A percentile compares a stretch with the other conserved stretches of the same genome.
Conservation (phyloP, 75 land plant genomes). For the Cupressus sempervirens region DNA sequence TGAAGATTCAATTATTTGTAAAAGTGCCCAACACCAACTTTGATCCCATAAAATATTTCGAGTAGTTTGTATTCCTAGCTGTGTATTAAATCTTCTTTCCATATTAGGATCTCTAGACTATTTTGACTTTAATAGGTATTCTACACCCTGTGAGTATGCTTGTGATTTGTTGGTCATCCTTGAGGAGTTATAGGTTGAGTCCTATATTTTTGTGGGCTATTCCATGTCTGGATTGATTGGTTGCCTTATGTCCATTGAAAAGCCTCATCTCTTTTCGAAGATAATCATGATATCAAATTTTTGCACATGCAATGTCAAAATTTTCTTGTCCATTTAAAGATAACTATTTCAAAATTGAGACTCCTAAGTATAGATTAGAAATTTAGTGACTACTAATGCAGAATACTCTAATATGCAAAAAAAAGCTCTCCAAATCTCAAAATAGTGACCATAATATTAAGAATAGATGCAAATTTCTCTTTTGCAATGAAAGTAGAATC, state of each 20-base stretch:
- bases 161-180: slow-evolving; percentile 82
- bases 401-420: neutral
- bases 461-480: too few species aligned
- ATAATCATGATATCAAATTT: slow-evolving; percentile 41
- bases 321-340: too few species aligned
- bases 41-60: too few species aligned
- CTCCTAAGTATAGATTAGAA: neutral
- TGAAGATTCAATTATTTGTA: too few species aligned
- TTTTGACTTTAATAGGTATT: slow-evolving; percentile 85
- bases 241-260: slow-evolving; percentile 67
- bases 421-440: neutral
- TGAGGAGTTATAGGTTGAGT: slow-evolving; percentile 56
- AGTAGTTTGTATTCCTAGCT: too few species aligned
- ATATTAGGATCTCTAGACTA: slow-evolving; percentile 46
- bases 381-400: neutral
- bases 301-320: too few species aligned
- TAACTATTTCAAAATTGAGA: neutral
- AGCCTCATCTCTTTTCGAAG: slow-evolving; percentile 84
- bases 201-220: slow-evolving; percentile 85
- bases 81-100: too few species aligned
- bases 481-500: too few species aligned
- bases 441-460: too few species aligned
- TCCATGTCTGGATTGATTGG: slow-evolving; percentile 85
- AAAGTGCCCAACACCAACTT: too few species aligned
- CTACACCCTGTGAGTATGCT: slow-evolving; percentile 78